These are phyloP conservation scores for Populus alba DNA, from an alignment of 345 rosid species.

Conservation along the genomic window DNA sequence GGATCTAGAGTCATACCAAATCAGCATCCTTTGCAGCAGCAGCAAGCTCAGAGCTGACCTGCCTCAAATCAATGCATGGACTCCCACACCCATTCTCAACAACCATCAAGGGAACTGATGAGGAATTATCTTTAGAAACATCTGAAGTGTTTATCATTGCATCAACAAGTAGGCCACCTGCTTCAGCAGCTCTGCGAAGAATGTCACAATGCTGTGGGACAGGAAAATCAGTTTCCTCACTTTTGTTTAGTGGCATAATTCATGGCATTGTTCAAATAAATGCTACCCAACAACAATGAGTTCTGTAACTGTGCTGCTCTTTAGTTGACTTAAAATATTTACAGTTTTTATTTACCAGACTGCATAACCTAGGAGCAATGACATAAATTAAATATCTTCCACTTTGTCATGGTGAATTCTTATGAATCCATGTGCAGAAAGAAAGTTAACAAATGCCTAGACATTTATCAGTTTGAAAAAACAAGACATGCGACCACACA, in stretches of 20 bases:
- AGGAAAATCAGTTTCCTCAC: conserved; percentile 19
- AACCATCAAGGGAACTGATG: conserved; percentile 91
- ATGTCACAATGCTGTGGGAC: conserved; percentile 81
- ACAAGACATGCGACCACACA: background rate
- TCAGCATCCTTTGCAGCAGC: conserved; percentile 92
- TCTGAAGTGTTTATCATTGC: conserved; percentile 68
- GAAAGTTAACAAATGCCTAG: background rate
- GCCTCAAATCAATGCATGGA: conserved; percentile 95
- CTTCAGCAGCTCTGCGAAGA: conserved; percentile 93
- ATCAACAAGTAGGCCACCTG: conserved; percentile 90
- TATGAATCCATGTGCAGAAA: background rate
- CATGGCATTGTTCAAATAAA: background rate
- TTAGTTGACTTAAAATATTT: background rate
- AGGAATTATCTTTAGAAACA: conserved; percentile 54
- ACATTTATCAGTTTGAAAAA: background rate
- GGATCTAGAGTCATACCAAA: conserved; percentile 54
- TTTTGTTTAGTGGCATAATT: background rate
- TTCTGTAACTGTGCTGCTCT: background rate
- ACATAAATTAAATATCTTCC: background rate
- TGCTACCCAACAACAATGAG: background rate
- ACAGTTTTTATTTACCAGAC: too few species aligned
- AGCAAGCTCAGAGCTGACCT: conserved; percentile 99
- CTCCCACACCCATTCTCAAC: conserved; percentile 99
- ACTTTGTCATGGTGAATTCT: background rate
- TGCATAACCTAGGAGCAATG: background rate